Conservation (phyloP, 306 rosid species). For the Quercus bicolor region DNA sequence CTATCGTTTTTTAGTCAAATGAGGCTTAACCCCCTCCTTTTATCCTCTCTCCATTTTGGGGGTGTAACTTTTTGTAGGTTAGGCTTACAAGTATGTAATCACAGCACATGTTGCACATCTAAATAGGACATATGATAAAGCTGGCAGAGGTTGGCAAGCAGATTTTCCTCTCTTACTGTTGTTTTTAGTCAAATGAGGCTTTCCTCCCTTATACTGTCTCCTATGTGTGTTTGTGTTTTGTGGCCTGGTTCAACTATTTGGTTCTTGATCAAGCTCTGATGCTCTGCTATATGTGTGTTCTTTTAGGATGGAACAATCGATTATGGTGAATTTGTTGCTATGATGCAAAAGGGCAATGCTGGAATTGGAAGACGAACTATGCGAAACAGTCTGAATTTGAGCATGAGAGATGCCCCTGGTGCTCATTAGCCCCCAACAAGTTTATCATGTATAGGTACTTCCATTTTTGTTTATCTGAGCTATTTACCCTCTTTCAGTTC, state of each 20-base stretch:
- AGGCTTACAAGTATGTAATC: neutral
- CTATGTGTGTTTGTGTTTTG: neutral
- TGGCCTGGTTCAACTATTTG: slow-evolving; percentile 6
- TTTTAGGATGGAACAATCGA: slow-evolving; percentile 91
- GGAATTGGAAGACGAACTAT: slow-evolving; percentile 91
- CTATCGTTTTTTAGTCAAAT: too few species aligned
- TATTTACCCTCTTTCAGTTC: neutral
- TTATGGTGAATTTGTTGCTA: slow-evolving; percentile 88
- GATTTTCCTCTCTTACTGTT: neutral
- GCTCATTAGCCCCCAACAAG: slow-evolving; percentile 46
- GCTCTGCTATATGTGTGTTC: slow-evolving; percentile 15
- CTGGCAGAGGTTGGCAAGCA: neutral
- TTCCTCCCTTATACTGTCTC: neutral
- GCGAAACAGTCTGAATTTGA: slow-evolving; percentile 85
- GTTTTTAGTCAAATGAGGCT: neutral
- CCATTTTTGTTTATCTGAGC: neutral
- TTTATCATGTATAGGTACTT: slow-evolving; percentile 48
- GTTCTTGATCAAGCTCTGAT: slow-evolving; percentile 17
- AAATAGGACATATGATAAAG: neutral
- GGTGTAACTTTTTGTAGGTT: neutral
- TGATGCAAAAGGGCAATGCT: slow-evolving; percentile 94
- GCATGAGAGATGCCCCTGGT: slow-evolving; percentile 88
- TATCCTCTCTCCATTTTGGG: too few species aligned
- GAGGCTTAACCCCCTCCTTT: neutral
- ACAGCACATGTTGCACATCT: neutral